phyloP scores from a whole-genome alignment of 1,139 yeast genomes.

The Torulaspora pretoriensis region DNA sequence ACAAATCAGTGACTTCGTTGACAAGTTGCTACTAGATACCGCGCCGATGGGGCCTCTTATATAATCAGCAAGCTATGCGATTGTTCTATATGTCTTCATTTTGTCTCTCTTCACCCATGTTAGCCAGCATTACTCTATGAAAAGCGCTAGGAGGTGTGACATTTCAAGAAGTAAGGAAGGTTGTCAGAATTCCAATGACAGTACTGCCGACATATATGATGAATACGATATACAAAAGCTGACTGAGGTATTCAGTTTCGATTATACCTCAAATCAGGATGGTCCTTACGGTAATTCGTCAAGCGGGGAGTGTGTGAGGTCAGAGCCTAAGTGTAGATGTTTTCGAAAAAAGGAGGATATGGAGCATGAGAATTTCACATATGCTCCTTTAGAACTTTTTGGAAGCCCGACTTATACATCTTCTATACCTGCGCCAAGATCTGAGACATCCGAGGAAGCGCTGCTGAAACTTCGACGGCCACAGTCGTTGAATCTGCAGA shows the following conservation, averaged over 20 bases:
- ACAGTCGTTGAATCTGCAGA: constrained; percentile 4
- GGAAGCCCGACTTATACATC: constrained; percentile 7
- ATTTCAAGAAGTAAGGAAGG: constrained; percentile 5
- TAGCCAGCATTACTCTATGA: not conserved
- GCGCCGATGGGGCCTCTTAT: too few relatives aligned
- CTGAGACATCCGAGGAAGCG: constrained; percentile 10
- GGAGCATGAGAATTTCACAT: constrained; percentile 2
- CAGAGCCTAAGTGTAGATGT: not conserved
- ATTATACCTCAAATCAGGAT: constrained; percentile 4
- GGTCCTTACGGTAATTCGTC: not conserved
- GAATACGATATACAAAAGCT: constrained; percentile 10
- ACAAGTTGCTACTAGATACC: too few relatives aligned
- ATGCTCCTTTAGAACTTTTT: constrained; percentile 9
- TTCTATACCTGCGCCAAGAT: constrained; percentile 14
- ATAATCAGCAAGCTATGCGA: too few relatives aligned
- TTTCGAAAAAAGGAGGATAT: not conserved
- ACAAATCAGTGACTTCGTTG: too few relatives aligned
- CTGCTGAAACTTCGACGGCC: not conserved
- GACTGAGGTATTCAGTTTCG: constrained; percentile 12
- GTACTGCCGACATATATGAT: constrained; percentile 4
- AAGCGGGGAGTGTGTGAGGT: not conserved
- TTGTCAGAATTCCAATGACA: constrained; percentile 3
- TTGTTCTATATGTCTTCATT: too few relatives aligned
- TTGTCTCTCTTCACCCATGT: too few relatives aligned
- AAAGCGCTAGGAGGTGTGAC: not conserved